phyloP scores from a whole-genome alignment of 2,329 filamentous ascomycete species.

The Drechslera avenae region DNA sequence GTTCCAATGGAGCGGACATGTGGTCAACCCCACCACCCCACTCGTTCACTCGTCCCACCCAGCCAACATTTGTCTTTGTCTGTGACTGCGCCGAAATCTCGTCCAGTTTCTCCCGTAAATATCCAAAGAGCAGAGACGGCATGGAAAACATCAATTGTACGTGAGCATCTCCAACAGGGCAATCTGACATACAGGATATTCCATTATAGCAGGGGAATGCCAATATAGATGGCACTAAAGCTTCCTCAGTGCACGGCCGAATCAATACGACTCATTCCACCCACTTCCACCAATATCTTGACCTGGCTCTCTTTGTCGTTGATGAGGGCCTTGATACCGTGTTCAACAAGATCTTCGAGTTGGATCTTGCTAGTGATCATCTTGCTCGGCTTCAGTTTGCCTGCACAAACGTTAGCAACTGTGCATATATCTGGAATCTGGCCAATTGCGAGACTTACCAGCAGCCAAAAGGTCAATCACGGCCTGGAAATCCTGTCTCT shows the following conservation, averaged over 20 bases:
- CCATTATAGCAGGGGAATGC: background rate
- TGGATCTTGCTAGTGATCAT: constrained; percentile 67
- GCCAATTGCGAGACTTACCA: constrained; percentile 29
- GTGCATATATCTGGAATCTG: background rate
- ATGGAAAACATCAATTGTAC: too few relatives aligned
- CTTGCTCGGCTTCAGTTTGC: constrained; percentile 56
- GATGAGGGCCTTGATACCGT: constrained; percentile 63
- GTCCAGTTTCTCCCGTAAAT: too few relatives aligned
- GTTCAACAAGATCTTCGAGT: constrained; percentile 61
- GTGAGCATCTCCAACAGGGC: too few relatives aligned
- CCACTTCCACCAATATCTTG: constrained; percentile 63
- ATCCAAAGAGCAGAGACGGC: too few relatives aligned
- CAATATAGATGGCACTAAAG: background rate
- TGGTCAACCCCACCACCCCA: background rate
- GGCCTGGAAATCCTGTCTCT: constrained; percentile 60
- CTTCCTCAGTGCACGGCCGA: constrained; percentile 14
- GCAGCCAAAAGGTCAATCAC: constrained; percentile 59
- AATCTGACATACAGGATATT: background rate
- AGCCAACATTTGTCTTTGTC: background rate
- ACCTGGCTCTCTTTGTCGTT: constrained; percentile 66
- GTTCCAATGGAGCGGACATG: background rate
- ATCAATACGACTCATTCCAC: constrained; percentile 20
- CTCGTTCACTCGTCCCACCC: background rate
- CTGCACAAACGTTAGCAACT: constrained; percentile 35
- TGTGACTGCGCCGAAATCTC: background rate